A percentile compares a stretch with the other conserved stretches of the same genome.
phyloP scores from a whole-genome alignment of 352 stramenopile species.

The Elongisporangium anandrum region DNA sequence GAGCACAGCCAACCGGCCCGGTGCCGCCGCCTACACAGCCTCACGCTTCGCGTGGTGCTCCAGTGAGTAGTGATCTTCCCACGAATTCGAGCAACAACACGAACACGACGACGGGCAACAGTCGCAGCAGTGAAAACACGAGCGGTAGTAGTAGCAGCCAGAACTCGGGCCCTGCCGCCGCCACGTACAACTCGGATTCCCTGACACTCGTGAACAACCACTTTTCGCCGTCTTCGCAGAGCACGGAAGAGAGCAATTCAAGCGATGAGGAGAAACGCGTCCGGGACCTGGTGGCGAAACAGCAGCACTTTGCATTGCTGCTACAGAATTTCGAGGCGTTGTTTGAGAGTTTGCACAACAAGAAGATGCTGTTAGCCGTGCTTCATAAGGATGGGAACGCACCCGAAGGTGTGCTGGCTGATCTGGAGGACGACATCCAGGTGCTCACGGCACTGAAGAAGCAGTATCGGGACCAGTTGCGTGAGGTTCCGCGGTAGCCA shows the following conservation, averaged over 20 bases:
- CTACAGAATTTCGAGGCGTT: constrained; percentile 84
- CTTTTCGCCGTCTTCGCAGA: neutral
- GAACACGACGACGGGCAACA: constrained; percentile 19
- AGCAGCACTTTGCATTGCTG: constrained; percentile 79
- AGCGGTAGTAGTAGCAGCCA: neutral
- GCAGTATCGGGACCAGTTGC: constrained; percentile 75
- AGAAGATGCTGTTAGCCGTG: constrained; percentile 71
- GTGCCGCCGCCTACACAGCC: neutral
- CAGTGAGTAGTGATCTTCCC: neutral
- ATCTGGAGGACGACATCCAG: constrained; percentile 80
- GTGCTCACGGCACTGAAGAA: constrained; percentile 76
- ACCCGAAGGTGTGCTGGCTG: constrained; percentile 65
- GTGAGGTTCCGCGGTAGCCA: constrained; percentile 45
- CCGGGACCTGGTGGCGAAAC: constrained; percentile 57
- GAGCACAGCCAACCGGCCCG: neutral
- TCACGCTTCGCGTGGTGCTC: neutral
- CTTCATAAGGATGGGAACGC: constrained; percentile 65
- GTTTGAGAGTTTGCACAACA: constrained; percentile 82
- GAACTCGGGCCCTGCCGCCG: neutral
- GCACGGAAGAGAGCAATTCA: constrained; percentile 12
- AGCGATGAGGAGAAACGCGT: constrained; percentile 29
- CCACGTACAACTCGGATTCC: neutral
- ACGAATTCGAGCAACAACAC: constrained; percentile 19
- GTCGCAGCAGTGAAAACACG: constrained; percentile 55
- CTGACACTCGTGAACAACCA: neutral